Evolutionary conservation across 495 filamentous ascomycete genomes (phyloP), one percentile per base, ranked within the genome.

Genomic region (Hapsidospora chrysogenum): DNA sequence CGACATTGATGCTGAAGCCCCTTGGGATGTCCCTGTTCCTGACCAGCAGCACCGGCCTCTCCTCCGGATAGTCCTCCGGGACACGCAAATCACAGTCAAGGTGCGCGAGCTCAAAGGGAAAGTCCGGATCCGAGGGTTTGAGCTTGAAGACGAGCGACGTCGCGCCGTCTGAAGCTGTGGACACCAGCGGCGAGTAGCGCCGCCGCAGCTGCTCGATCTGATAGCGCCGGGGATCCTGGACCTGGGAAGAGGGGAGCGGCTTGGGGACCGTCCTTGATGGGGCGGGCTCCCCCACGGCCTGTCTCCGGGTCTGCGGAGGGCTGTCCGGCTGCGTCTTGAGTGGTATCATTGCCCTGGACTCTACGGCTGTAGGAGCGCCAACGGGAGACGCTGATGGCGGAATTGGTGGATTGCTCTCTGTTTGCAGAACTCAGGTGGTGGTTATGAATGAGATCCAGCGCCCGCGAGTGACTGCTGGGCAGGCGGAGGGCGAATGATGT

Each of bases 111-210:
- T 85, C 79, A 40, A 80, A 92, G 4, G 83, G 76, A 41, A 87
- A 87, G 47, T 92, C 83, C 0, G 83, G 83, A 47, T 92, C 85
- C n/a, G 82, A 86, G 4, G 85, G 85, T 10, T 51, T 54, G 37
- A 94, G 43, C 15, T 58, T 61, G 50, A 92, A 81, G 0, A 56
- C 51, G 15, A 86, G 52, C 10, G 64, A 63, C 5, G 64, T 71
- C 2, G 53, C 49, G 10, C 66, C 70, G 34, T 64, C 57, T 22
- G 64, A 51, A 36, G 68, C 53, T 8, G 53, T 56, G 11, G 54
- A 58, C 45, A 82, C 71, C 14, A 62, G 59, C 19, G 79, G 76
- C 29, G 61, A 66, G 49, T 73, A 92, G 9, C 85, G 72, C 21
- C 75, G 74, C 44, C 69, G 65, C 37, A 93, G 50, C 57, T 92